Base-by-base conservation (phyloP, 352 stramenopile species). In the Globisporangium solare region DNA sequence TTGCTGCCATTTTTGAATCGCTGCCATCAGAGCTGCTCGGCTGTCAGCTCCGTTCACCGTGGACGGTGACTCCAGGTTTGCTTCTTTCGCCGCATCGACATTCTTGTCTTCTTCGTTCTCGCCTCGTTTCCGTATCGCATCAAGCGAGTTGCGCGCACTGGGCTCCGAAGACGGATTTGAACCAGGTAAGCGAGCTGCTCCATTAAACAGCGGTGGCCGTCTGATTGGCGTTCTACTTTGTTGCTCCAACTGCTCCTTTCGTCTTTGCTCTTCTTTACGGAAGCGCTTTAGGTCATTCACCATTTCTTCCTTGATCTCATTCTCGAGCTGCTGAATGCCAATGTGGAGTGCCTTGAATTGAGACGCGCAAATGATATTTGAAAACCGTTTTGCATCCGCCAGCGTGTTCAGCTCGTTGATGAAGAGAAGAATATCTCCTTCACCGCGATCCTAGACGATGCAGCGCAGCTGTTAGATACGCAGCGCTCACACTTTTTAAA, bases 271-370 rank as follows among this genome's bases (percentile, higher is more conserved):
- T 21, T 63, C 64, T 40, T 74, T 77, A 27, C 86, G 73, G 48
- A 84, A 88, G 21, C 54, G 68, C 54, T 73, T 76, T 47, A 76
- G 35, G 49, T 89, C 76, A 5, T 67, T 60, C 6, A 78, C 56
- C 67, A 89, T 83, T 53, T 93, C 79, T 60, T 89, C 78, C 46
- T 89, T 81, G 48, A 93, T 79, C 51, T 93, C 82, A 12, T 70
- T 63, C 40, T 89, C 67, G 1, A 88, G 47, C 50, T 89, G 74
- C 11, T 37, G 43, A 10, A 89, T 74, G 13, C 80, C 76, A 13
- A 72, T 71, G 31, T 82, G 74, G 31, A 89, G 52, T 8, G 67
- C 42, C 49, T 72, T 70, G 13, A 66, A 58, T 58, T 93, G 80
- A 0, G 80, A 80, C 12, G 75, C 55, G 49, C 80, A 91, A 50